These are phyloP conservation scores for Delitschia confertaspora DNA, from an alignment of 495 filamentous ascomycete genomes.

Conservation along the genomic window DNA sequence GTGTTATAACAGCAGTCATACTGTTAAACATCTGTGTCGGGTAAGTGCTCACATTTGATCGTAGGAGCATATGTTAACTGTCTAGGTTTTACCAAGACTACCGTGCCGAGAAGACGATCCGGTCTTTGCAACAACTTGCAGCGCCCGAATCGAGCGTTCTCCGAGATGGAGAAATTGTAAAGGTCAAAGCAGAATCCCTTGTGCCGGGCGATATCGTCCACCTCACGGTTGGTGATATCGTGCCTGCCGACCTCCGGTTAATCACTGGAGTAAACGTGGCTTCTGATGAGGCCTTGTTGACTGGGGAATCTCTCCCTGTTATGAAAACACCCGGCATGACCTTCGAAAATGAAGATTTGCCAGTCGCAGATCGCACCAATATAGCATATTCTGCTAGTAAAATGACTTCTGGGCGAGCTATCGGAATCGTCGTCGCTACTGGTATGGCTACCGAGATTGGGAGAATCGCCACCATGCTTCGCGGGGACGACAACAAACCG, in stretches of 20 bases:
- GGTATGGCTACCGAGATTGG: conserved; percentile 65
- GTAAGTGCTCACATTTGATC: conserved; percentile 24
- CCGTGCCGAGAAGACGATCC: conserved; percentile 74
- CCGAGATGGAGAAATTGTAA: conserved; percentile 55
- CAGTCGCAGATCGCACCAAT: conserved; percentile 58
- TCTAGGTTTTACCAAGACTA: conserved; percentile 68
- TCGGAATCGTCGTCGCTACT: conserved; percentile 56
- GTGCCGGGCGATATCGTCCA: conserved; percentile 66
- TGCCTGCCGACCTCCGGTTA: conserved; percentile 58
- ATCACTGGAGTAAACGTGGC: conserved; percentile 59
- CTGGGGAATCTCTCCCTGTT: conserved; percentile 61
- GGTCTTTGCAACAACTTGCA: conserved; percentile 65
- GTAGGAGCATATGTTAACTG: background rate
- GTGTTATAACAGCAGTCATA: conserved; percentile 48
- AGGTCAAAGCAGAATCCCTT: conserved; percentile 60
- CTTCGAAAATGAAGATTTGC: conserved; percentile 37
- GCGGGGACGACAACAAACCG: conserved; percentile 36
- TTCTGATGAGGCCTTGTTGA: conserved; percentile 66
- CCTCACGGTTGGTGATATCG: conserved; percentile 55
- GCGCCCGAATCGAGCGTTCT: conserved; percentile 68
- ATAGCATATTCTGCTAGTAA: conserved; percentile 63
- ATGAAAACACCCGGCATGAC: conserved; percentile 40
- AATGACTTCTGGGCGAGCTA: conserved; percentile 55
- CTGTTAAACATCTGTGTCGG: conserved; percentile 66
- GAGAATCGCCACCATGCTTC: conserved; percentile 56